Percentiles rank a stretch among this genome's conserved stretches.
Evolutionary conservation across 164 flowering plant species (phyloP).

Genomic region (Kalanchoe fedtschenkoi): DNA sequence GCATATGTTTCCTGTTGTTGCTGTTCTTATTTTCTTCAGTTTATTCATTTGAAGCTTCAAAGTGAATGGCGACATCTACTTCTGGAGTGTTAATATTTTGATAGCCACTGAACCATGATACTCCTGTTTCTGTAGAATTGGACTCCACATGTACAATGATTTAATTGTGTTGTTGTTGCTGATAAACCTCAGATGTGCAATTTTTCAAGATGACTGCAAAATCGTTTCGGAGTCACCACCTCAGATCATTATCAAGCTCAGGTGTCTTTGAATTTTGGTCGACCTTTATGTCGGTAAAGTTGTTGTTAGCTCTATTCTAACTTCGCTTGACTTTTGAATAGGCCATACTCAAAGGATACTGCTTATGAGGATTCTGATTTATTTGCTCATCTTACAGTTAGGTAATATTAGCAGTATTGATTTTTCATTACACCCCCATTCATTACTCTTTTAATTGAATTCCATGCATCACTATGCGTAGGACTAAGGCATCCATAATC

Average conservation of each 20-base stretch:
- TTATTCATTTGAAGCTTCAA: neutral
- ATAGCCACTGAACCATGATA: neutral
- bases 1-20: no score
- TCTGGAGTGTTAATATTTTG: neutral
- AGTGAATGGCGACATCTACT: neutral
- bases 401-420: conserved; percentile 32
- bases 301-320: neutral
- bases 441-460: no score
- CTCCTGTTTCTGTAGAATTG: neutral
- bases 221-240: conserved; percentile 60
- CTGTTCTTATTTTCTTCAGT: no score
- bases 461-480: no score
- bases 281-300: neutral
- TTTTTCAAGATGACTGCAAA: conserved; percentile 85
- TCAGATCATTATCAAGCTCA: conserved; percentile 51
- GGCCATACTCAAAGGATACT: conserved; percentile 82
- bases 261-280: conserved; percentile 26
- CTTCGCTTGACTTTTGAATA: conserved; percentile 17
- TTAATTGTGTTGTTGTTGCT: neutral
- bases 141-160: neutral
- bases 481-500: neutral
- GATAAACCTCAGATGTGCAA: conserved; percentile 47
- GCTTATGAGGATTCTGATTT: conserved; percentile 58
- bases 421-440: neutral
- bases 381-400: conserved; percentile 61